Percentiles rank a stretch among this genome's conserved stretches.
Evolutionary conservation across 2,329 filamentous ascomycete genomes (phyloP).

Genomic region (Aspergillus udagawae): DNA sequence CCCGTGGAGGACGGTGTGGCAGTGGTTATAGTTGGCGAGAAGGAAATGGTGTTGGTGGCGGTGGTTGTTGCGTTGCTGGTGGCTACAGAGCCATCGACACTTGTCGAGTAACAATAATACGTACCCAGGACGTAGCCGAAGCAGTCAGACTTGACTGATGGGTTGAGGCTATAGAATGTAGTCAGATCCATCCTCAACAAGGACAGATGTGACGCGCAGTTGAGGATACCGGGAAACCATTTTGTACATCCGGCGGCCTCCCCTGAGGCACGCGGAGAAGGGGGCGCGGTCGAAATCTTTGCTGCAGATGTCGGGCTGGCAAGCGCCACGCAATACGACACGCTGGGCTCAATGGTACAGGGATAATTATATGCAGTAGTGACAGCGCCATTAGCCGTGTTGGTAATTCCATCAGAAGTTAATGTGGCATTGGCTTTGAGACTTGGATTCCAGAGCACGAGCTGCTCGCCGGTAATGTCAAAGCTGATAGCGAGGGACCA

Average conservation of each 20-base stretch:
- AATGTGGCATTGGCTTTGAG: neutral
- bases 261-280: neutral
- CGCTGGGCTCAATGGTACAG: neutral
- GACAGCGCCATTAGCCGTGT: neutral
- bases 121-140: constrained; percentile 18
- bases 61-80: neutral
- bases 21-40: neutral
- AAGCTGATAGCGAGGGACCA: neutral
- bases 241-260: neutral
- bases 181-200: neutral
- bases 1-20: neutral
- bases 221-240: neutral
- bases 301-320: neutral
- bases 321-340: neutral
- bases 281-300: neutral
- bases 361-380: neutral
- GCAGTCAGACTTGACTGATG: constrained; percentile 24
- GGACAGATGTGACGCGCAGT: neutral
- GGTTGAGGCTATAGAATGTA: constrained; percentile 15
- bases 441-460: neutral
- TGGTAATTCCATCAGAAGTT: neutral
- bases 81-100: neutral
- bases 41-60: neutral
- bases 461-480: neutral
- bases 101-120: constrained; percentile 15